Evolutionary conservation across 768 basidiomycete genomes (phyloP).

Genomic region (Suillus paluster): DNA sequence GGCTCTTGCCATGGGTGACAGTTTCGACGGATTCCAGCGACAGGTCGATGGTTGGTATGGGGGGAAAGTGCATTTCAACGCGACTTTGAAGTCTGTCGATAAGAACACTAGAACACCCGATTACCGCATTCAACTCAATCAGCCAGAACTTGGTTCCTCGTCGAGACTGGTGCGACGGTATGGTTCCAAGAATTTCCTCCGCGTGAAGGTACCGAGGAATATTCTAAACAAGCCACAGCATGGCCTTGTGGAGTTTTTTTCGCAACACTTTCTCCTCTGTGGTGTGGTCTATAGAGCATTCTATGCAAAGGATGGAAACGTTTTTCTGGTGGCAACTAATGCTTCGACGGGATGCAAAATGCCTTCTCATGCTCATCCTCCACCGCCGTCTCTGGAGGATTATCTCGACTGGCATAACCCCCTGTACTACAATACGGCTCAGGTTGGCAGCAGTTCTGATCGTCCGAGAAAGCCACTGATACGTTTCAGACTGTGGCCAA

Average conservation of each 20-base stretch:
- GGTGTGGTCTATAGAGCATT: constrained; percentile 62
- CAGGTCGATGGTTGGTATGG: constrained; percentile 56
- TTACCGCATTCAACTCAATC: constrained; percentile 51
- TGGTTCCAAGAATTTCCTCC: constrained; percentile 63
- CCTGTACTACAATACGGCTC: constrained; percentile 46
- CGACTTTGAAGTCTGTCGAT: constrained; percentile 34
- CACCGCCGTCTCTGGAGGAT: constrained; percentile 40
- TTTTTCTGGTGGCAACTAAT: constrained; percentile 60
- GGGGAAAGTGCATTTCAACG: constrained; percentile 61
- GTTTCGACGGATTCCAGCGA: constrained; percentile 40
- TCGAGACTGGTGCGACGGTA: constrained; percentile 61
- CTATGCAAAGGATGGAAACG: constrained; percentile 59
- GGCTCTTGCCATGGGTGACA: neutral
- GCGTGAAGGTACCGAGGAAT: constrained; percentile 47
- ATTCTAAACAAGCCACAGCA: constrained; percentile 36
- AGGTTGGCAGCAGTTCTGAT: constrained; percentile 45
- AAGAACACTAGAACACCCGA: constrained; percentile 5
- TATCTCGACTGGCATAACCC: constrained; percentile 65
- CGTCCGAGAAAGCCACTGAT: neutral
- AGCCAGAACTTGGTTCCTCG: constrained; percentile 56
- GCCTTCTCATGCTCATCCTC: constrained; percentile 9
- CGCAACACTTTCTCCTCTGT: constrained; percentile 55
- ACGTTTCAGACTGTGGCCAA: constrained; percentile 59
- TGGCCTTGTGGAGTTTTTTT: constrained; percentile 46
- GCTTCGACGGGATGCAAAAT: neutral